A percentile compares a stretch with the other conserved stretches of the same genome.
These are phyloP conservation scores for Lipomyces kockii DNA, from an alignment of 805 yeast genomes.

Conservation along the genomic window DNA sequence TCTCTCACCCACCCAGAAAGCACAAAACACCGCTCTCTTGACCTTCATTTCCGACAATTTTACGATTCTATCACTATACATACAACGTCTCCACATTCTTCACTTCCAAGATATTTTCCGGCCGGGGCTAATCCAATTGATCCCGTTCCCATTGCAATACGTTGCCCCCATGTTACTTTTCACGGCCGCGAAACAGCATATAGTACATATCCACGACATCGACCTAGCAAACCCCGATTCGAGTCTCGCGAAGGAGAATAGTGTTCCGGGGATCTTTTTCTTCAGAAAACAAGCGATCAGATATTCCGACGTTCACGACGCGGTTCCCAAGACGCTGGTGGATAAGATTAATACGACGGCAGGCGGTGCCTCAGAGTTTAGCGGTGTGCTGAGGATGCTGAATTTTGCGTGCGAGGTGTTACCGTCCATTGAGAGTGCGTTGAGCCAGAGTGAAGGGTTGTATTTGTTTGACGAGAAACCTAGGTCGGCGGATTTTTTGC, in stretches of 20 bases:
- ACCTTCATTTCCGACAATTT: conserved; percentile 28
- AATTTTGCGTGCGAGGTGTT: conserved; percentile 28
- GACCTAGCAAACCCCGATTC: conserved; percentile 13
- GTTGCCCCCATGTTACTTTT: conserved; percentile 21
- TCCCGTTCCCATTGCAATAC: conserved; percentile 34
- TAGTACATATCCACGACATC: conserved; percentile 25
- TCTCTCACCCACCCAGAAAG: conserved; percentile 19
- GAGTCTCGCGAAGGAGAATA: neutral
- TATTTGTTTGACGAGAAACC: conserved; percentile 15
- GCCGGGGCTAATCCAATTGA: conserved; percentile 28
- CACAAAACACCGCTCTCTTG: conserved; percentile 26
- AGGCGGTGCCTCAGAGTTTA: conserved; percentile 24
- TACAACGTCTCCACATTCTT: conserved; percentile 35
- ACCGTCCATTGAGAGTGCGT: conserved; percentile 14
- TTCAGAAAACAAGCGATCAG: conserved; percentile 19
- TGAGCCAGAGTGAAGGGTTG: conserved; percentile 8
- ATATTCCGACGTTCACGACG: conserved; percentile 4
- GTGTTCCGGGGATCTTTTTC: conserved; percentile 26
- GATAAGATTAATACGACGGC: conserved; percentile 18
- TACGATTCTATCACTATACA: conserved; percentile 33
- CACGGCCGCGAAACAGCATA: conserved; percentile 24
- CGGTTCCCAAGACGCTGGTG: conserved; percentile 19
- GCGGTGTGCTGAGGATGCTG: conserved; percentile 34
- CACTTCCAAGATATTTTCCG: conserved; percentile 34
- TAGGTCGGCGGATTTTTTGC: conserved; percentile 33